phyloP scores from a whole-genome alignment of 441 rosid genomes.

The Pelargonium fulgidum region DNA sequence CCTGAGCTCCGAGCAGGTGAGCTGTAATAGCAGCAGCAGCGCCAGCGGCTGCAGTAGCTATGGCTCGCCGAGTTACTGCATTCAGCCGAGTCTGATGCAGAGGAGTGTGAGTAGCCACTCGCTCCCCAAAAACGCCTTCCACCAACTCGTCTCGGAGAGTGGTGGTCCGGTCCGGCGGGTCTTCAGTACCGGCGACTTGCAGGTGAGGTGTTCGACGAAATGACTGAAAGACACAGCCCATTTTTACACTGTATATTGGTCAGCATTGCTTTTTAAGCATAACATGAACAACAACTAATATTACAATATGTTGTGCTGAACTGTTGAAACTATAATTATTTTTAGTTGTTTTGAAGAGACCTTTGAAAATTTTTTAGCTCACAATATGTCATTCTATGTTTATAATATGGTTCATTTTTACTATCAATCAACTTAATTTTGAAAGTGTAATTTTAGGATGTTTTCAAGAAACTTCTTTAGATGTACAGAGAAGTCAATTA shows the following conservation, averaged over 20 bases:
- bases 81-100: constrained; percentile 43
- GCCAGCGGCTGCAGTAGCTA: constrained; percentile 53
- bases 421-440: no score
- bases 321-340: no score
- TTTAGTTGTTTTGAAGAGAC: no score
- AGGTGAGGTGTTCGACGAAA: constrained; percentile 23
- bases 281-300: no score
- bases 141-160: constrained; percentile 26
- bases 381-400: no score
- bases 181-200: constrained; percentile 66
- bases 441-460: no score
- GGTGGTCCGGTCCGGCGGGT: constrained; percentile 55
- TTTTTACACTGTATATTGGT: background rate
- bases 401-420: no score
- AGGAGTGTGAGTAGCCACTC: constrained; percentile 67
- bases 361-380: no score
- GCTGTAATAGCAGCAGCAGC: constrained; percentile 16
- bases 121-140: constrained; percentile 33
- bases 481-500: no score
- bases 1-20: no score
- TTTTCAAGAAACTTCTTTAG: no score
- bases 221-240: background rate
- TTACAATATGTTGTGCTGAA: no score
- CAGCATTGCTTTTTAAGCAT: background rate
- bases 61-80: constrained; percentile 44